These are phyloP conservation scores for Mrakia frigida DNA, from an alignment of 768 basidiomycete species.

Conservation along the genomic window DNA sequence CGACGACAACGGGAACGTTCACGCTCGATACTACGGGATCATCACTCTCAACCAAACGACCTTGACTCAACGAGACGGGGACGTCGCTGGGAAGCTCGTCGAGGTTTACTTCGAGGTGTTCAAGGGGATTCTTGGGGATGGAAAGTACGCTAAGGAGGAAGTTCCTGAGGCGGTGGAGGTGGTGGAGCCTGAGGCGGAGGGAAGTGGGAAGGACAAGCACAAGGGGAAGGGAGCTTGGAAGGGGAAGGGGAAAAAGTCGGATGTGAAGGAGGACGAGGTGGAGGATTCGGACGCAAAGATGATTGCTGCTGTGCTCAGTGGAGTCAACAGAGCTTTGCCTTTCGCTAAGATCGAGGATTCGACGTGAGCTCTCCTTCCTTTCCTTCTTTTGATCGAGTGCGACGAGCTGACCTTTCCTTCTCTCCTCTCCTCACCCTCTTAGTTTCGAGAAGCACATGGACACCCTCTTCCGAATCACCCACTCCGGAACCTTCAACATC, in stretches of 20 bases:
- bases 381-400: not conserved
- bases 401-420: not conserved
- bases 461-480: slow-evolving; percentile 89
- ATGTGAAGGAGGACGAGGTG: slow-evolving; percentile 58
- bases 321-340: slow-evolving; percentile 90
- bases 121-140: slow-evolving; percentile 71
- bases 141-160: slow-evolving; percentile 35
- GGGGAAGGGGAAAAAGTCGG: slow-evolving; percentile 48
- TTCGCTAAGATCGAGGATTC: slow-evolving; percentile 73
- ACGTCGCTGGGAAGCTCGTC: slow-evolving; percentile 70
- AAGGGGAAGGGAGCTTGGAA: slow-evolving; percentile 39
- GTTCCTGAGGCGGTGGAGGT: slow-evolving; percentile 35
- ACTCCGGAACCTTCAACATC: slow-evolving; percentile 93
- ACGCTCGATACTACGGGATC: slow-evolving; percentile 83
- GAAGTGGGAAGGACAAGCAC: slow-evolving; percentile 36
- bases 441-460: slow-evolving; percentile 83
- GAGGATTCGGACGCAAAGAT: slow-evolving; percentile 76
- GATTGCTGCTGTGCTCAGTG: slow-evolving; percentile 83
- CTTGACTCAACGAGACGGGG: slow-evolving; percentile 58
- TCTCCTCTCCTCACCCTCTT: not conserved
- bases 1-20: slow-evolving; percentile 45
- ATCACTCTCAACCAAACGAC: slow-evolving; percentile 95
- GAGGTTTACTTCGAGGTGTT: slow-evolving; percentile 94
- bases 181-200: slow-evolving; percentile 39
- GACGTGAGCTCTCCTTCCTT: not conserved